A percentile compares a stretch with the other conserved stretches of the same genome.
Evolutionary conservation across 2,329 filamentous ascomycete genomes (phyloP).

Genomic region (Canariomyces notabilis): DNA sequence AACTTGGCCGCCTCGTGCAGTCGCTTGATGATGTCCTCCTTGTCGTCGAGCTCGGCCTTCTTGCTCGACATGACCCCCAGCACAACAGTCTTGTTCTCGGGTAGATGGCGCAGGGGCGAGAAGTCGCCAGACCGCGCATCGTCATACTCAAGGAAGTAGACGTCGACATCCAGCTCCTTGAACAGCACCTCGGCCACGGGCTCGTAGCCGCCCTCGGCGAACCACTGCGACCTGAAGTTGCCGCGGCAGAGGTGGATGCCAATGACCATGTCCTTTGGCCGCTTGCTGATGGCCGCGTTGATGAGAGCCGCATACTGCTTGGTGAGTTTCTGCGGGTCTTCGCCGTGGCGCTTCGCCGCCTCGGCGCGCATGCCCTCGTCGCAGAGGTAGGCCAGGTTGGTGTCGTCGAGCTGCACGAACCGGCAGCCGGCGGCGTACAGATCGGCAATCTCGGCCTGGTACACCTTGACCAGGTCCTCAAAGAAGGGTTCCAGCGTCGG

Average conservation of each 20-base stretch:
- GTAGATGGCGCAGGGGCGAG: conserved; percentile 48
- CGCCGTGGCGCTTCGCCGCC: conserved; percentile 46
- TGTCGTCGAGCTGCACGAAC: conserved; percentile 55
- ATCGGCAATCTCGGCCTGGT: conserved; percentile 49
- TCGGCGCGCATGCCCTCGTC: conserved; percentile 50
- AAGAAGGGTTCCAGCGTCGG: conserved; percentile 52
- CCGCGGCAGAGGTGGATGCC: conserved; percentile 54
- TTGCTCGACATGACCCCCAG: conserved; percentile 52
- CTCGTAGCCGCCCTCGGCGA: conserved; percentile 54
- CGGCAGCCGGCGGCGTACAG: conserved; percentile 50
- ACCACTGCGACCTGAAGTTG: conserved; percentile 54
- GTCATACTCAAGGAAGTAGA: conserved; percentile 57
- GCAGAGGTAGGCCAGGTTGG: conserved; percentile 55
- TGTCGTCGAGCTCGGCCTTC: conserved; percentile 51
- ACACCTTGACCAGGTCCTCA: conserved; percentile 49
- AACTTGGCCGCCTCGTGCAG: conserved; percentile 41
- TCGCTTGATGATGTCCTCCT: conserved; percentile 35
- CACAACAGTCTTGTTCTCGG: conserved; percentile 50
- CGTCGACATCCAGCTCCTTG: conserved; percentile 51
- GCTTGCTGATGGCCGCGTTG: conserved; percentile 48
- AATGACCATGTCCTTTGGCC: conserved; percentile 49
- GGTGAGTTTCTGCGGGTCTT: conserved; percentile 44
- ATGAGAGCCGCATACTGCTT: conserved; percentile 50
- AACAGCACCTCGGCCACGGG: conserved; percentile 54
- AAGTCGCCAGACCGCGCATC: conserved; percentile 53